A percentile compares a stretch with the other conserved stretches of the same genome.
phyloP scores from a whole-genome alignment of 345 rosid genomes.

The Viola odorata region DNA sequence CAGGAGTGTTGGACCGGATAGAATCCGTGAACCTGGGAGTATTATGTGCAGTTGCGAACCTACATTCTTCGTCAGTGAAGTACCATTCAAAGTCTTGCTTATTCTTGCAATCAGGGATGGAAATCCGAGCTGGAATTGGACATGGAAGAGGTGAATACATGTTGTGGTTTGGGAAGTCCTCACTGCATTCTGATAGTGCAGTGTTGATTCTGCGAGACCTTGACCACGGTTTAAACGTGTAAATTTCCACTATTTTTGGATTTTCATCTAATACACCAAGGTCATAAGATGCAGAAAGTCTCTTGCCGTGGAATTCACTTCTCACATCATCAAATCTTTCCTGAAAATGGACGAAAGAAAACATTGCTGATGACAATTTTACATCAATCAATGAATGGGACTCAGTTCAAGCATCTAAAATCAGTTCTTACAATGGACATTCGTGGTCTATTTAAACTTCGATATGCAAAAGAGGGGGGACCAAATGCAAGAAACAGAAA shows the following conservation, averaged over 20 bases:
- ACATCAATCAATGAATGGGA: background rate
- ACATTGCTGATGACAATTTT: background rate
- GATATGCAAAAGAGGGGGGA: background rate
- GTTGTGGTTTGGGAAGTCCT: constrained; percentile 15
- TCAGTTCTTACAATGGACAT: constrained; percentile 12
- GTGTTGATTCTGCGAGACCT: constrained; percentile 19
- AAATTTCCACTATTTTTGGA: constrained; percentile 25
- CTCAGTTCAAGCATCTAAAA: background rate
- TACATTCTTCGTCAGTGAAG: constrained; percentile 21
- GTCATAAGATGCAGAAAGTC: constrained; percentile 20
- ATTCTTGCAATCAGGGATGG: constrained; percentile 12
- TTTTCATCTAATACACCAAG: constrained; percentile 15
- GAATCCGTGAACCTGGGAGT: constrained; percentile 24
- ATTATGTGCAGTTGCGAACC: constrained; percentile 22
- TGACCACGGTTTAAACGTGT: constrained; percentile 19
- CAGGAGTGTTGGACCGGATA: constrained; percentile 25
- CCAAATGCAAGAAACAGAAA: background rate
- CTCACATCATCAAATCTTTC: constrained; percentile 22
- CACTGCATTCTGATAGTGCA: constrained; percentile 22
- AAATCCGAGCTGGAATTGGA: constrained; percentile 18
- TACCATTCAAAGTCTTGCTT: constrained; percentile 19
- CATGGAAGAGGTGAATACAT: constrained; percentile 28
- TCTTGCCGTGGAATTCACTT: constrained; percentile 24
- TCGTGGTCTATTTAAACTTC: constrained; percentile 12
- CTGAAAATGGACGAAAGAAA: constrained; percentile 5